Evolutionary conservation across 2,329 filamentous ascomycete species (phyloP), one percentile per base, ranked within the genome.

Genomic region (Epicoccum sorghinum): DNA sequence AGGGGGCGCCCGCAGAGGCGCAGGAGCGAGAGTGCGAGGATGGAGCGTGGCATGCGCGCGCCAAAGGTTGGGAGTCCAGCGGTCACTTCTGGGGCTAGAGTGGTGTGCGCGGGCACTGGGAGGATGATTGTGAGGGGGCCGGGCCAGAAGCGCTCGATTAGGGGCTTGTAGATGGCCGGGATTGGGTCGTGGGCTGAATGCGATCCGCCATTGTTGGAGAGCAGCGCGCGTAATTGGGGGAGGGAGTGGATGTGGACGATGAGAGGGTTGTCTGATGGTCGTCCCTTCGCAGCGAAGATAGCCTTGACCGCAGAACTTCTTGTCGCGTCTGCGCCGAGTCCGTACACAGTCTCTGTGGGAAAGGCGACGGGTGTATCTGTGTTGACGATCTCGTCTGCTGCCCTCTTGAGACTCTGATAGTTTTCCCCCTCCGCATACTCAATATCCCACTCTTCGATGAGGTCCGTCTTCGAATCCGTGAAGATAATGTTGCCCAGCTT

Each of bases 271-370:
- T 99, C 95, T 6, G 89, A 89, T 3, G 95, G 95, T 50, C 95
- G 80, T 51, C 91, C 89, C 77, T 99, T 99, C 47, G 91, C 92
- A 22, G 85, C 82, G 75, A 95, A 99, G 62, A 99, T 99, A n/a
- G 92, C 93, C 68, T 83, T 86, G 6, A 98, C 93, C 2, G 93
- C 89, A 23, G 79, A 81, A 67, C 88, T 91, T 65, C 91, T 85
- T 24, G 93, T 98, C 9, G 95, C 95, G 77, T 98, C 95, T 12
- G 95, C 95, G n/a, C 92, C 95, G 7, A 99, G 83, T 0, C 95
- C 95, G 72, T 99, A 99, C 0, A 99, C 95, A 0, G 95, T 99
- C 77, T 99, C 95, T 0, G 95, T 99, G 0, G 95, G 95, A 71
- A 99, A 99, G 1, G 91, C 95, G 42, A 99, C 91, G 4, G 95